These are phyloP conservation scores for Xenosphaeropsis pyriputrescens DNA, from an alignment of 2,329 filamentous ascomycete genomes.

Conservation along the genomic window DNA sequence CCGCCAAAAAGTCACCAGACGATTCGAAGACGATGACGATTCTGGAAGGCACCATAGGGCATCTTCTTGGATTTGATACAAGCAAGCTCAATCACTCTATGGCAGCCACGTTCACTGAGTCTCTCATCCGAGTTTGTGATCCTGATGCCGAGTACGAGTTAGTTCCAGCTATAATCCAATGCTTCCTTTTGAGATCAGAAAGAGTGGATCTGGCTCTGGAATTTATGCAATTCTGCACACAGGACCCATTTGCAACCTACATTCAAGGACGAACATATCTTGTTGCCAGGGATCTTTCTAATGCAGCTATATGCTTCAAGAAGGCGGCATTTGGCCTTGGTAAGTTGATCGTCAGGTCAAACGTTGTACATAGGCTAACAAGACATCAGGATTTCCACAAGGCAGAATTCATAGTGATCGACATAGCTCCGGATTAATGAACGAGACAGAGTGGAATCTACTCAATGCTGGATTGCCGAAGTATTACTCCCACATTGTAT, in stretches of 20 bases:
- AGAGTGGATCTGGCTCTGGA: conserved; percentile 44
- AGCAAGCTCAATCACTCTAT: conserved; percentile 32
- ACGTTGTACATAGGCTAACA: conserved; percentile 5
- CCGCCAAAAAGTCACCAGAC: conserved; percentile 26
- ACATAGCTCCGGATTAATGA: conserved; percentile 53
- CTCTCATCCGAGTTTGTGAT: conserved; percentile 51
- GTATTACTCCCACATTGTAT: conserved; percentile 78
- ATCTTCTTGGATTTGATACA: conserved; percentile 47
- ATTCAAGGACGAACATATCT: conserved; percentile 71
- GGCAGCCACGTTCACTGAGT: conserved; percentile 46
- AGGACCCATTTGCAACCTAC: conserved; percentile 57
- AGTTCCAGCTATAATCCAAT: conserved; percentile 44
- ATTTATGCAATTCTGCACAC: conserved; percentile 37
- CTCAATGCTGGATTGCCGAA: conserved; percentile 60
- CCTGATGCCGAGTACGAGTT: conserved; percentile 51
- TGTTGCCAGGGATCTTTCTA: conserved; percentile 55
- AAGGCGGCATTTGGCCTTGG: conserved; percentile 73
- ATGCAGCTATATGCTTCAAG: conserved; percentile 63
- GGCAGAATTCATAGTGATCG: conserved; percentile 21
- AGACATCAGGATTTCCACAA: conserved; percentile 10
- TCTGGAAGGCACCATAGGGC: conserved; percentile 43
- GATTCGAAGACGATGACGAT: conserved; percentile 37
- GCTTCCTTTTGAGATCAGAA: conserved; percentile 42
- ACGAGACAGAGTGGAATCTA: conserved; percentile 57
- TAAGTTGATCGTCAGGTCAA: conserved; percentile 28